phyloP scores from a whole-genome alignment of 441 rosid genomes.

The Croton setiger region DNA sequence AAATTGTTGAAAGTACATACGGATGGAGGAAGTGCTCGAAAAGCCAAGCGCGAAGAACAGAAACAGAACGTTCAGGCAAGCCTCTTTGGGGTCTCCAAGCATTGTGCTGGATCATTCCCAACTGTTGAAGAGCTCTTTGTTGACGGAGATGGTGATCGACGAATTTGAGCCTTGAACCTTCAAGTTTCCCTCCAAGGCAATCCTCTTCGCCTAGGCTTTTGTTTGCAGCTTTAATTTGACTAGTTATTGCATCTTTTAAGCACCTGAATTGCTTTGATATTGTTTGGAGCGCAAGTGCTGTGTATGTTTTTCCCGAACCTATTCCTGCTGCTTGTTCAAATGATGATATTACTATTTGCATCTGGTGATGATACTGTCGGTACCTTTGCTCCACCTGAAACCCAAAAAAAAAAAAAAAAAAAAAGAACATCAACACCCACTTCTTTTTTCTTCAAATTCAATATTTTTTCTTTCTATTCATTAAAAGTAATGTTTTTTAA shows the following conservation, averaged over 20 bases:
- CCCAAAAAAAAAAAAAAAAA: conserved; percentile 6
- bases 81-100: conserved; percentile 84
- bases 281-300: conserved; percentile 79
- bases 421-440: too few relatives aligned
- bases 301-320: conserved; percentile 69
- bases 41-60: conserved; percentile 88
- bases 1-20: conserved; percentile 32
- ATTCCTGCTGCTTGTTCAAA: conserved; percentile 74
- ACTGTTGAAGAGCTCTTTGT: conserved; percentile 84
- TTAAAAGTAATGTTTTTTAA: neutral
- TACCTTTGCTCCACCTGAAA: conserved; percentile 67
- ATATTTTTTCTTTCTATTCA: neutral
- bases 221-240: conserved; percentile 59
- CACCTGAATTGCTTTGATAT: conserved; percentile 82
- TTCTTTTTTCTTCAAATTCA: neutral
- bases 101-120: conserved; percentile 95
- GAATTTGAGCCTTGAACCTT: conserved; percentile 49
- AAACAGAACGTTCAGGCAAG: conserved; percentile 80
- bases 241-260: conserved; percentile 66
- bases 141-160: conserved; percentile 83
- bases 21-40: conserved; percentile 95
- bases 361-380: conserved; percentile 62
- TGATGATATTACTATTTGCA: conserved; percentile 60
- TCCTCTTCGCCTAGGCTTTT: conserved; percentile 70
- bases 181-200: conserved; percentile 50